Evolutionary conservation across 2,329 filamentous ascomycete species (phyloP).

Genomic region (Colletotrichum sp.): DNA sequence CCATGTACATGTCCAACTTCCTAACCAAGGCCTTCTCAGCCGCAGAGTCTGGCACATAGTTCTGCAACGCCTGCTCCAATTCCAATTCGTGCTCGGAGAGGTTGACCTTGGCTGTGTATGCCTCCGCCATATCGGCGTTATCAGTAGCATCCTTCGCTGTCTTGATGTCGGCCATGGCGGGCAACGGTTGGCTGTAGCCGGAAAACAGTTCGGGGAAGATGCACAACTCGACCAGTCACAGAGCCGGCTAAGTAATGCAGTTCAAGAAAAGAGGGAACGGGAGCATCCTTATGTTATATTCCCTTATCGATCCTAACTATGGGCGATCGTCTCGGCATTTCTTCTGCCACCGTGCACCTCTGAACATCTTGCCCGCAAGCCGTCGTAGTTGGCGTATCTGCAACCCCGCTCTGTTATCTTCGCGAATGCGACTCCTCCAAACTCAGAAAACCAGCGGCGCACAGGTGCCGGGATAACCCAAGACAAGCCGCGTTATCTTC

Average conservation of each 20-base stretch:
- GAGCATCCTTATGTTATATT: background rate
- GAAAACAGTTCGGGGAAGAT: background rate
- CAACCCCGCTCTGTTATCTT: background rate
- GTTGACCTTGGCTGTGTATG: background rate
- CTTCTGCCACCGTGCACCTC: background rate
- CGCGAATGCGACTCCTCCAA: background rate
- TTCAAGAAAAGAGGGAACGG: background rate
- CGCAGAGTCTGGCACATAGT: conserved; percentile 5
- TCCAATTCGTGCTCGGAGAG: background rate
- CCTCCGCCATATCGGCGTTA: background rate
- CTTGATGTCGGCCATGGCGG: conserved; percentile 1
- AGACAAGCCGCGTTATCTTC: background rate
- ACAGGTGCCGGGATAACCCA: background rate
- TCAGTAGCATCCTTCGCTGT: background rate
- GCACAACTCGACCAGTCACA: background rate
- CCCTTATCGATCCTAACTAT: background rate
- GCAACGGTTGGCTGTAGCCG: background rate
- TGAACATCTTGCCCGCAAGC: background rate
- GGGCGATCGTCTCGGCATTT: background rate
- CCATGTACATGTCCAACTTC: conserved; percentile 32
- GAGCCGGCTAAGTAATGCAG: background rate
- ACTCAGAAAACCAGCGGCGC: background rate
- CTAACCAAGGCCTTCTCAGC: conserved; percentile 27
- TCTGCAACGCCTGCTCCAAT: background rate
- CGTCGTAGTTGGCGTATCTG: background rate